Percentiles rank a stretch among this genome's conserved stretches.
Conservation (phyloP, 352 stramenopile genomes). For the Peronospora destructor region DNA sequence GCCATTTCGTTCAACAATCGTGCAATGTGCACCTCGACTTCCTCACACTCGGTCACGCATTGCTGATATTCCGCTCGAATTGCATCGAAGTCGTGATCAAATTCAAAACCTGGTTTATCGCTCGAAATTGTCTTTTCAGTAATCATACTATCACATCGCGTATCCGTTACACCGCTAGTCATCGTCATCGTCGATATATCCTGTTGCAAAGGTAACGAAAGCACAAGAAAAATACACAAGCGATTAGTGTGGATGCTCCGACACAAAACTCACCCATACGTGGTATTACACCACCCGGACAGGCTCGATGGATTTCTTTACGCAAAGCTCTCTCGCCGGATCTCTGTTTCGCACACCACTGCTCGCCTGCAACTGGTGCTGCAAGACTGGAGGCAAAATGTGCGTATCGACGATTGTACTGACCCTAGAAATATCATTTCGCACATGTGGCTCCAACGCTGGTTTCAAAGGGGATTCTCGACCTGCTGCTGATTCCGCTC, state of each 20-base stretch:
- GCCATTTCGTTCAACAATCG: conserved; percentile 26
- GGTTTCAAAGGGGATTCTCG: conserved; percentile 1
- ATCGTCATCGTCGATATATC: conserved; percentile 1
- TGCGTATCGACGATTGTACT: conserved; percentile 28
- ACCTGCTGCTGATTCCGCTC: conserved; percentile 2
- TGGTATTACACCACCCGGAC: conserved; percentile 19
- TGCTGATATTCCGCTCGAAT: conserved; percentile 27
- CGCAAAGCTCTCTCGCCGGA: conserved; percentile 23
- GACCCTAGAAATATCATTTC: conserved; percentile 20
- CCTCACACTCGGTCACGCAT: conserved; percentile 25
- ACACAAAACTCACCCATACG: conserved; percentile 24
- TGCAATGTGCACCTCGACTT: conserved; percentile 24
- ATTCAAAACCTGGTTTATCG: conserved; percentile 1
- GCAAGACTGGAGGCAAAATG: conserved; percentile 19
- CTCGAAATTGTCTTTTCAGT: conserved; percentile 2
- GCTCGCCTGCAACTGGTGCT: conserved; percentile 19
- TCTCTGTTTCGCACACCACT: conserved; percentile 23
- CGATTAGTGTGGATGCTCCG: conserved; percentile 26
- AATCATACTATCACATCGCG: not conserved
- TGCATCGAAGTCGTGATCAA: conserved; percentile 20
- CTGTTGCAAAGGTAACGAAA: conserved; percentile 21
- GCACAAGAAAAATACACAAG: conserved; percentile 24
- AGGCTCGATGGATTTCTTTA: conserved; percentile 36
- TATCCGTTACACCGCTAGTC: conserved; percentile 1
- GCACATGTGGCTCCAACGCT: conserved; percentile 7